These are phyloP conservation scores for Leccinum variicolor DNA, from an alignment of 768 basidiomycete species.

Conservation along the genomic window DNA sequence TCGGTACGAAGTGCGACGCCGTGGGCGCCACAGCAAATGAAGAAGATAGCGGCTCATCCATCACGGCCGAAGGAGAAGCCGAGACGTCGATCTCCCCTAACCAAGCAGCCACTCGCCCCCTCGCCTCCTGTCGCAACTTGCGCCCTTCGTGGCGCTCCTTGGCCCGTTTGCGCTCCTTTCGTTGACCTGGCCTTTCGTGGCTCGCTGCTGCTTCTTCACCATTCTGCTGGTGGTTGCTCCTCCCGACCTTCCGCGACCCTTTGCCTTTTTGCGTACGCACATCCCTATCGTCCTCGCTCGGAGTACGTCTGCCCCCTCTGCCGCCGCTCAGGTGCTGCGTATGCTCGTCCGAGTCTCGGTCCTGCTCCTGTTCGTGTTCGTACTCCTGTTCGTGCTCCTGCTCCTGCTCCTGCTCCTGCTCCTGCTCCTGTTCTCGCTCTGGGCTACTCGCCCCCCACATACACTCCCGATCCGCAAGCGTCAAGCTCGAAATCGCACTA, in stretches of 20 bases:
- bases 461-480: slow-evolving; percentile 33
- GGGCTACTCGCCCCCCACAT: slow-evolving; percentile 8
- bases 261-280: slow-evolving; percentile 29
- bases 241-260: slow-evolving; percentile 17
- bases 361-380: slow-evolving; percentile 23
- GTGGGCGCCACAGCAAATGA: slow-evolving; percentile 33
- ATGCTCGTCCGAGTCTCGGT: slow-evolving; percentile 31
- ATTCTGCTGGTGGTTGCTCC: slow-evolving; percentile 20
- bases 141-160: slow-evolving; percentile 35
- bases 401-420: too few species aligned
- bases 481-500: slow-evolving; percentile 47
- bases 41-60: slow-evolving; percentile 32
- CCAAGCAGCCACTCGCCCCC: slow-evolving; percentile 78
- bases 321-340: slow-evolving; percentile 26
- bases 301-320: slow-evolving; percentile 15
- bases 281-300: slow-evolving; percentile 32
- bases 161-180: slow-evolving; percentile 26
- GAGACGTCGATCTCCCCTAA: slow-evolving; percentile 62
- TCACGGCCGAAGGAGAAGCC: slow-evolving; percentile 35
- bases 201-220: slow-evolving; percentile 17
- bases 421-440: slow-evolving; percentile 29
- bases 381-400: slow-evolving; percentile 26
- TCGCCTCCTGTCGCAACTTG: slow-evolving; percentile 45
- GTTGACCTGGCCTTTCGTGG: slow-evolving; percentile 21
- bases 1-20: slow-evolving; percentile 27